phyloP scores from a whole-genome alignment of 495 filamentous ascomycete species.

The Penicillium canescens region DNA sequence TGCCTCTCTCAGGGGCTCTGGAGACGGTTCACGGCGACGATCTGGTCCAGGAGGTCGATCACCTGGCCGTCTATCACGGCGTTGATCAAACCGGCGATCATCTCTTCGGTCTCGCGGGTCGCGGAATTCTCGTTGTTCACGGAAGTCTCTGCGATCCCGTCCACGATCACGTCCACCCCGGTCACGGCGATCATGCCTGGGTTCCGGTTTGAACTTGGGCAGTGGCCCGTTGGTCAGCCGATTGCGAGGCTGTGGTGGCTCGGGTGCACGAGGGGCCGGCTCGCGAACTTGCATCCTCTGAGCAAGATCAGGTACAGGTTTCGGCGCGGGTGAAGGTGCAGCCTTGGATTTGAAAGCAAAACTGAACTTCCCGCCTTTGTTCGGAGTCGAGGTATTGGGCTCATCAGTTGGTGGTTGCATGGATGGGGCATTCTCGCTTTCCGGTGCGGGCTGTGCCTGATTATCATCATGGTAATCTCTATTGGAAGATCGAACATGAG shows the following conservation, averaged over 20 bases:
- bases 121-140: constrained; percentile 48
- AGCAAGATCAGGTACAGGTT: constrained; percentile 68
- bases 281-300: constrained; percentile 65
- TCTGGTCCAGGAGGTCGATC: constrained; percentile 38
- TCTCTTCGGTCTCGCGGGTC: constrained; percentile 33
- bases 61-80: constrained; percentile 42
- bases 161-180: constrained; percentile 48
- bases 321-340: constrained; percentile 54
- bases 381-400: constrained; percentile 49
- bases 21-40: constrained; percentile 39
- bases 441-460: constrained; percentile 35
- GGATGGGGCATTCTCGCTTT: constrained; percentile 33
- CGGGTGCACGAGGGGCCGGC: constrained; percentile 39
- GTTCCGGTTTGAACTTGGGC: constrained; percentile 44
- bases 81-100: constrained; percentile 37
- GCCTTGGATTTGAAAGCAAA: constrained; percentile 84
- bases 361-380: constrained; percentile 73
- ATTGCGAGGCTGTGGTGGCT: constrained; percentile 35
- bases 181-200: constrained; percentile 43
- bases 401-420: constrained; percentile 52
- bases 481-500: constrained; percentile 57
- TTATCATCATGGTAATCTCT: constrained; percentile 63
- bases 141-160: constrained; percentile 49
- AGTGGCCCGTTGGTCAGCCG: constrained; percentile 39
- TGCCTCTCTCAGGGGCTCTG: constrained; percentile 18